Conservation (phyloP, 768 basidiomycete genomes). For the Podaxis sp. region DNA sequence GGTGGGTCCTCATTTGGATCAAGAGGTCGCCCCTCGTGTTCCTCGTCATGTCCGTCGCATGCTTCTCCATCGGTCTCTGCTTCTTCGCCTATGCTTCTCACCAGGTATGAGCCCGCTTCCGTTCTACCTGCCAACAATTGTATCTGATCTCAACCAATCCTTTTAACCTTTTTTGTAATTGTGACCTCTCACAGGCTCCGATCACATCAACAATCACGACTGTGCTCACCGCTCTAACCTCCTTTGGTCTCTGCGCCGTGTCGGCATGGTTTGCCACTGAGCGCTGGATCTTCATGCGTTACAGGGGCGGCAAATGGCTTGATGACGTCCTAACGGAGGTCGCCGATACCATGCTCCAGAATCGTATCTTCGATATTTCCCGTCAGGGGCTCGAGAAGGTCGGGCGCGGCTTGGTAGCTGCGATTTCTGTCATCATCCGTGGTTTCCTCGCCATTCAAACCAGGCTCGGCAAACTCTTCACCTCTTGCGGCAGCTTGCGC, state of each 20-base stretch:
- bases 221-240: constrained; percentile 73
- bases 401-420: neutral
- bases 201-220: constrained; percentile 73
- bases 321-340: constrained; percentile 56
- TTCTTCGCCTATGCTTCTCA: constrained; percentile 74
- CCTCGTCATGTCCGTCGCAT: constrained; percentile 80
- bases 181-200: constrained; percentile 37
- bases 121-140: neutral
- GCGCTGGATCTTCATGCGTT: constrained; percentile 59
- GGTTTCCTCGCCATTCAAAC: neutral
- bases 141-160: neutral
- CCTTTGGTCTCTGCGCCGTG: constrained; percentile 68
- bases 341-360: constrained; percentile 24
- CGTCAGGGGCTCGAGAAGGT: constrained; percentile 10
- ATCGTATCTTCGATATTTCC: constrained; percentile 7
- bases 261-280: constrained; percentile 76
- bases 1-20: constrained; percentile 88
- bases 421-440: neutral
- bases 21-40: constrained; percentile 82
- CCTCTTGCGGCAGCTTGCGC: neutral
- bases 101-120: constrained; percentile 45
- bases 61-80: constrained; percentile 77
- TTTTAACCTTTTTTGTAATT: constrained; percentile 1
- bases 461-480: neutral
- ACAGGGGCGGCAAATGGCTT: constrained; percentile 71